Base-by-base conservation (phyloP, 805 yeast genomes). In the Wickerhamiella dianesei region DNA sequence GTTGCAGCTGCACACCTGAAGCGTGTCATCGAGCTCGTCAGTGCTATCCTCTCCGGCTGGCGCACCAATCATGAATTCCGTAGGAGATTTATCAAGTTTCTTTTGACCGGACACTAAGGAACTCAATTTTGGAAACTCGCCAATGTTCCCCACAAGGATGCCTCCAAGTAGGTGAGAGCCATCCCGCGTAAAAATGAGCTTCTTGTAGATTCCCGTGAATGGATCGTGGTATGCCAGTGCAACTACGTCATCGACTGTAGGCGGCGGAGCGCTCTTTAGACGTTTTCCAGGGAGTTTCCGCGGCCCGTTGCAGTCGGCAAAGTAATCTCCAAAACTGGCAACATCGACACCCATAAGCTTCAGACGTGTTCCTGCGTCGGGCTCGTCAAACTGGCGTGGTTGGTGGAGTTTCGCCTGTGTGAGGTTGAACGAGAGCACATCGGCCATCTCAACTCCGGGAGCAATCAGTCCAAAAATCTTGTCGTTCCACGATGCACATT, bases 391-490 rank as follows among this genome's bases (percentile, higher is more conserved):
- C 48, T 52, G 48, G 19, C 56, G 59, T 6, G 50, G 51, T 4
- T 60, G 46, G 47, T 64, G 69, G 16, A 56, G 53, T 40, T 61
- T 57, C 3, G 64, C 67, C 49, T 65, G 69, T 3, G 66, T 64
- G 41, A 64, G 46, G 44, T 65, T 65, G 52, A 64, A 64, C 1
- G 64, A 54, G 8, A 65, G 52, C 6, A 63, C 55, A 46, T 65
- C 67, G 18, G 69, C 68, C 68, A 65, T 65, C 14, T 61, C 61
- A n/a, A 63, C 60, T 21, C 68, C 69, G 6, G 69, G 69, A 3
- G 69, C 69, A 53, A 65, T 64, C 41, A 65, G 52, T 1, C 69
- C 68, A 53, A 58, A 65, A 1, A 66, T 62, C 32, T 58, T 59
- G 43, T 58, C 50, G 42, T 64, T 61, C 68, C 68, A 65, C 12